Conservation (phyloP, 2,329 filamentous ascomycete species). For the Gaeumannomyces sp. region DNA sequence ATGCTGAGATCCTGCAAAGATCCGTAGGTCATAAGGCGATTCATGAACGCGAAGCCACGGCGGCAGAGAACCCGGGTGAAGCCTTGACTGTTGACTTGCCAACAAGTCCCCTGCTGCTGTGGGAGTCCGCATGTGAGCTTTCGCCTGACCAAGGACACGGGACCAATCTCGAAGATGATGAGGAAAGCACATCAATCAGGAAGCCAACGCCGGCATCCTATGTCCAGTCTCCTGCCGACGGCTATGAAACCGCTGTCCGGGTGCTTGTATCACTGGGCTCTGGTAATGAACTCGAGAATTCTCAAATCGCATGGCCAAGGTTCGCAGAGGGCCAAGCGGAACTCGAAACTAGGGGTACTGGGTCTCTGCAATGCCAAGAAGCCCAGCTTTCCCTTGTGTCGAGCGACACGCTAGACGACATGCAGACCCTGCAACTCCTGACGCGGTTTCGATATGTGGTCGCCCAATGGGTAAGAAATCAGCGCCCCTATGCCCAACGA, state of each 20-base stretch:
- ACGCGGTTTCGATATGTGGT: conserved; percentile 39
- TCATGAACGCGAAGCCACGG: neutral
- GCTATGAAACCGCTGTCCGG: conserved; percentile 3
- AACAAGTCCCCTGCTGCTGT: too few relatives aligned
- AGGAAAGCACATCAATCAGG: neutral
- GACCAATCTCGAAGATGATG: neutral
- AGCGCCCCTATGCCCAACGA: neutral
- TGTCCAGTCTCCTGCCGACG: neutral
- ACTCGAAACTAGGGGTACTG: neutral
- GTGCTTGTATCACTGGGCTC: conserved; percentile 5
- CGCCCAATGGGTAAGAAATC: conserved; percentile 34
- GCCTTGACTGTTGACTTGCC: neutral
- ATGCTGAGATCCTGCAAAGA: neutral
- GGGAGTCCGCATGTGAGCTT: neutral
- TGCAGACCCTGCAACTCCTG: conserved; percentile 23
- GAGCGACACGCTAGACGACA: neutral
- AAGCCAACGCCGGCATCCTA: neutral
- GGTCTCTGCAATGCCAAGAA: neutral
- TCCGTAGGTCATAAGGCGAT: too few relatives aligned
- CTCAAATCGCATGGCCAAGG: too few relatives aligned
- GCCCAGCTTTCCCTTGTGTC: neutral
- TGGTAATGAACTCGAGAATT: neutral
- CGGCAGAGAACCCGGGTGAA: neutral
- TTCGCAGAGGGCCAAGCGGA: neutral
- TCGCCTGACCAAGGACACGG: neutral